Evolutionary conservation across 257 asterid species (phyloP), one percentile per base, ranked within the genome.

Genomic region (Galeopsis tetrahit): DNA sequence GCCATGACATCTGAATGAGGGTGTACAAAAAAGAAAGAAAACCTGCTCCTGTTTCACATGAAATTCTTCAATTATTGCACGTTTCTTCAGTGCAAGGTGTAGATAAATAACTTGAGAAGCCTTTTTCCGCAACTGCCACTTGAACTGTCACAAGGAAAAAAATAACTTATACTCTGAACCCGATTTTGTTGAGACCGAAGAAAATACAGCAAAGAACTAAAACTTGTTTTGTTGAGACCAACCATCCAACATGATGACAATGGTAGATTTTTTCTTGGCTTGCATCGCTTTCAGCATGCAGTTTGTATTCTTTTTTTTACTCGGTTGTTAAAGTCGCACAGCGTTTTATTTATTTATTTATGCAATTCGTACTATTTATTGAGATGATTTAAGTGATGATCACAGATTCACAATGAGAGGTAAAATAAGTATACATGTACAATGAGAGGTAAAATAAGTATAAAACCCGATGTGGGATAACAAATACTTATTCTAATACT

Each of bases 11-110:
- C 75, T 15, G 42, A 52, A 77, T 53, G 46, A n/a, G 34, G 73
- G 68, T 70, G 75, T 66, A 74, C 42, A 59, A 68, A 73, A 73
- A 40, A 79, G 78, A 82, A 78, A 78, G 71, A 78, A 66, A 80
- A 90, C 98, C 98, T 93, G 95, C 81, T 88, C 98, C 73, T 93
- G 98, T 80, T 91, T 93, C 88, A 84, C 98, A 44, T 91, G 96
- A 61, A 93, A 71, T 75, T 94, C 99, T 81, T 92, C 95, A 65
- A 94, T 80, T 49, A 94, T 70, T 68, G 93, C 87, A 60, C 98
- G 93, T 68, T 85, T 91, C 95, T 88, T 91, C 82, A 94, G 83
- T 32, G 96, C 85, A 35, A 89, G 76, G 82, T 94, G 99, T 63
- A 94, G 80, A 86, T 91, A 94, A 63, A 94, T 83, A 60, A 91